Evolutionary conservation across 441 rosid genomes (phyloP).

Genomic region (Pelargonium australe): DNA sequence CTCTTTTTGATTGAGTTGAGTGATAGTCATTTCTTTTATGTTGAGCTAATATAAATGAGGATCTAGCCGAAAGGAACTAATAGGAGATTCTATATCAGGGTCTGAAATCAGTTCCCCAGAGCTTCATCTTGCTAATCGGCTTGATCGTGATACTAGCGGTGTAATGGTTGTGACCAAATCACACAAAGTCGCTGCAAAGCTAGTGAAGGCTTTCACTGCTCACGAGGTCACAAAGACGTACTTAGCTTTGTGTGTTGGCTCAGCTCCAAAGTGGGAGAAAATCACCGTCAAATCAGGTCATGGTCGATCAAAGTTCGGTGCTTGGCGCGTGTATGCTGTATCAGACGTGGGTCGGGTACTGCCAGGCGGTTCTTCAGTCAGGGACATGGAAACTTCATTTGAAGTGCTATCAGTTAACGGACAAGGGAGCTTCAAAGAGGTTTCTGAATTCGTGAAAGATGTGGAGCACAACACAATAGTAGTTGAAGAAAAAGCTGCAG

Average conservation of each 20-base stretch:
- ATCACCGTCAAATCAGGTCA: constrained; percentile 76
- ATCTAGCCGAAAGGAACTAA: background rate
- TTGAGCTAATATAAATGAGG: constrained; percentile 10
- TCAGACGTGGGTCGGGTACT: constrained; percentile 59
- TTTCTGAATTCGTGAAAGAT: constrained; percentile 23
- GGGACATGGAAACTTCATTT: constrained; percentile 78
- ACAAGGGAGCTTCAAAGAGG: constrained; percentile 21
- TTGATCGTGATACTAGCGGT: constrained; percentile 87
- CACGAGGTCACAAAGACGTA: constrained; percentile 71
- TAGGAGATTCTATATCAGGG: constrained; percentile 22
- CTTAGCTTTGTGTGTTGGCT: constrained; percentile 64
- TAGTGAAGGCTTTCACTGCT: constrained; percentile 73
- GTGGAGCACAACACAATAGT: constrained; percentile 22
- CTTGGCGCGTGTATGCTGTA: constrained; percentile 78
- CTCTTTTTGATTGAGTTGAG: background rate
- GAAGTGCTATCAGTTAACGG: constrained; percentile 61
- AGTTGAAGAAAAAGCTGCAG: constrained; percentile 40
- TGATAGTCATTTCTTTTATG: background rate
- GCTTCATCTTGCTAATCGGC: constrained; percentile 79
- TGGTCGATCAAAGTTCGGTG: constrained; percentile 88
- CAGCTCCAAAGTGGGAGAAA: constrained; percentile 53
- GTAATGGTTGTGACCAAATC: constrained; percentile 79
- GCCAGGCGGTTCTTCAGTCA: constrained; percentile 76
- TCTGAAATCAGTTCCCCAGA: constrained; percentile 27
- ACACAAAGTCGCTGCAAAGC: constrained; percentile 74